Base-by-base conservation (phyloP, 2,329 filamentous ascomycete species). In the Colletotrichum sojae region DNA sequence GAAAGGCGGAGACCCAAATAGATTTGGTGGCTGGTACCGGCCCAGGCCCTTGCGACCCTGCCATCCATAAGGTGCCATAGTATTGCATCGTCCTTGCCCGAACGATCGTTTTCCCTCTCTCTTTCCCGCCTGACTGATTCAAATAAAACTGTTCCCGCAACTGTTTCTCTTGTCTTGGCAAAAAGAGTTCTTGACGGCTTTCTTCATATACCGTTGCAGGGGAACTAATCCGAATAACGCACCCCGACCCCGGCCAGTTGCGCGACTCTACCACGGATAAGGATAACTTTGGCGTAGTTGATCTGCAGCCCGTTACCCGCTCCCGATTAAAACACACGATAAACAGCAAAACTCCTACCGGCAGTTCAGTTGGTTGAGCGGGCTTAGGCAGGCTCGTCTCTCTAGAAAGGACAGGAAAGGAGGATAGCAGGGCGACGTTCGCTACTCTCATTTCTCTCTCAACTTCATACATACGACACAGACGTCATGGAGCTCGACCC, bases 91-190 rank as follows among this genome's bases (percentile, higher is more conserved):
- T 12, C 31, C 31, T 10, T 36, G 31, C 8, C 10, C 31, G 9
- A 36, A 9, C 31, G 31, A 8, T 10, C 31, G 2, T 12, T 36
- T 59, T 59, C 43, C 27, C 9, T 27, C 6, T 25, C n/a, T 39
- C 40, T 59, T 31, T 40, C 43, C n/a, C 20, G 16, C 40, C 49
- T 27, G 22, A 25, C 22, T 55, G 61, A 49, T 56, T 69, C 62
- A 67, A 67, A 69, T 69, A 69, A 56, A 61, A 36, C 43, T 27
- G 5, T 43, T 54, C 59, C 49, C 51, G 62, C 51, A 46, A 25
- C 36, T 18, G 16, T 27, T 18, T 46, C 31, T 12, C 16, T 27
- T 52, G 51, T 56, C 67, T 69, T 69, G 67, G 67, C 67, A 39
- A 15, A 36, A 36, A 36, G 31, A 25, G 6, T 16, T 12, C 15